Evolutionary conservation across 2,329 filamentous ascomycete genomes (phyloP).

Genomic region (Setomelanomma holmii): DNA sequence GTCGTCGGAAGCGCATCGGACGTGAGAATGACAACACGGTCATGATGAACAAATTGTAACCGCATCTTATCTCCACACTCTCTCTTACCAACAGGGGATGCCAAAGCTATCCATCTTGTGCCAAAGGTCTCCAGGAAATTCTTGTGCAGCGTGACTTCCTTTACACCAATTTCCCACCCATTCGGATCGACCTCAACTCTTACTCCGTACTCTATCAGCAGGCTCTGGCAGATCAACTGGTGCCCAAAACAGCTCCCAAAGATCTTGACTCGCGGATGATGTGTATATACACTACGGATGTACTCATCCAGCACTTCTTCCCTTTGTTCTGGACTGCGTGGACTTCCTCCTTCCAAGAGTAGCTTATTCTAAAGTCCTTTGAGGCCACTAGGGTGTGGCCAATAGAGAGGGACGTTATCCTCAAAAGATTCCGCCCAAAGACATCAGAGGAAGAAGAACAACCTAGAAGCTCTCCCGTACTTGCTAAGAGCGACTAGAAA

Average conservation of each 20-base stretch:
- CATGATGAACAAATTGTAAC: conserved; percentile 51
- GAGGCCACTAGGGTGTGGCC: too few relatives aligned
- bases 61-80: conserved; percentile 27
- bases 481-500: too few relatives aligned
- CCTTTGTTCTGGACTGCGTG: too few relatives aligned
- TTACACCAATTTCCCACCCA: conserved; percentile 37
- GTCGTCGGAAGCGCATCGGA: conserved; percentile 24
- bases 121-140: conserved; percentile 15
- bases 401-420: too few relatives aligned
- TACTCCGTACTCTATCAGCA: conserved; percentile 49
- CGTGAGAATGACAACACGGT: conserved; percentile 38
- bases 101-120: too few relatives aligned
- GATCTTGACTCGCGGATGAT: conserved; percentile 42
- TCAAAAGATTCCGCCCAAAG: too few relatives aligned
- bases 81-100: too few relatives aligned
- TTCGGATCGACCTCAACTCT: conserved; percentile 33
- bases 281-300: conserved; percentile 41
- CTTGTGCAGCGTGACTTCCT: conserved; percentile 24
- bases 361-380: too few relatives aligned
- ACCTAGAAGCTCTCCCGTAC: too few relatives aligned
- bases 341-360: too few relatives aligned
- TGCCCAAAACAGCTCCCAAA: conserved; percentile 57
- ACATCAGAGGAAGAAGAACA: too few relatives aligned
- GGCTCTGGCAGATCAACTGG: conserved; percentile 50
- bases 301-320: too few relatives aligned